Evolutionary conservation across 2,329 filamentous ascomycete genomes (phyloP).

Genomic region (Colletotrichum sp.): DNA sequence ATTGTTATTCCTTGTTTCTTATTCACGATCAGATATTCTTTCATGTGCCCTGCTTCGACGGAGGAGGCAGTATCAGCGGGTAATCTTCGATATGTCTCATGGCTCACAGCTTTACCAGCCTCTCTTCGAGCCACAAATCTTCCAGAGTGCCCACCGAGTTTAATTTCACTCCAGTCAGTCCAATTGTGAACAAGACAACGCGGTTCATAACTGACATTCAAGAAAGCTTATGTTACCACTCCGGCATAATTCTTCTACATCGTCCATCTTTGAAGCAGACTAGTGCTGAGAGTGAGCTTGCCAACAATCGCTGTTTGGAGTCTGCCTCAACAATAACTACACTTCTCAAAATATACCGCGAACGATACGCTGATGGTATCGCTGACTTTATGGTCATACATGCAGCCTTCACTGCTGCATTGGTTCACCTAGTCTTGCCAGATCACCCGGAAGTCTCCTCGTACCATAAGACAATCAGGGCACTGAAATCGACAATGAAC

Average conservation of each 20-base stretch:
- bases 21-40: neutral
- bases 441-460: neutral
- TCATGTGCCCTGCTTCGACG: neutral
- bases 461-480: neutral
- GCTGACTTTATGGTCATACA: neutral
- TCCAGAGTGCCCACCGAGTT: neutral
- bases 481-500: neutral
- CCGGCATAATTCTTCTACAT: neutral
- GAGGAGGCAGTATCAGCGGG: neutral
- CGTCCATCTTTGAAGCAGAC: neutral
- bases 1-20: too few species aligned
- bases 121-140: neutral
- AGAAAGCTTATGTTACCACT: neutral
- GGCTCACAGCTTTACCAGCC: neutral
- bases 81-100: neutral
- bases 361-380: neutral
- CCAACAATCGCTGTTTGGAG: neutral
- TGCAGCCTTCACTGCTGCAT: neutral
- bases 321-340: neutral
- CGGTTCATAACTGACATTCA: neutral
- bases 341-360: neutral
- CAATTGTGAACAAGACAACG: neutral
- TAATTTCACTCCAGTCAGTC: neutral
- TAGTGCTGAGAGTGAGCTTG: neutral
- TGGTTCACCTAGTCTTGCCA: neutral